phyloP scores from a whole-genome alignment of 495 filamentous ascomycete species.

The Annulohypoxylon moriforme region DNA sequence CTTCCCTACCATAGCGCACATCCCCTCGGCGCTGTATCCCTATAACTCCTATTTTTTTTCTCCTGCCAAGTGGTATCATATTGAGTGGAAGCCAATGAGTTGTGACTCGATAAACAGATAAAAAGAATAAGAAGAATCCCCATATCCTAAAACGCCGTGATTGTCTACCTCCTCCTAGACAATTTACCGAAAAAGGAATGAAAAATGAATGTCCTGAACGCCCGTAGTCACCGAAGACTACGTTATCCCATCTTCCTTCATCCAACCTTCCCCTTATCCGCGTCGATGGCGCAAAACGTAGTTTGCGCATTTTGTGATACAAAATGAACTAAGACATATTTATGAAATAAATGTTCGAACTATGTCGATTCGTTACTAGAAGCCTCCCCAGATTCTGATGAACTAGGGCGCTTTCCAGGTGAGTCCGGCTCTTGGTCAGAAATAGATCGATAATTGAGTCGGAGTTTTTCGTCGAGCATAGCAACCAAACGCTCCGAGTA shows the following conservation, averaged over 20 bases:
- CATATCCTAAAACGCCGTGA: conserved; percentile 21
- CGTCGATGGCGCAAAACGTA: background rate
- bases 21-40: conserved; percentile 16
- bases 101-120: conserved; percentile 19
- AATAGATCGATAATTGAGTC: conserved; percentile 48
- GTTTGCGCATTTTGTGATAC: conserved; percentile 14
- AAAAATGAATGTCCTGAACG: conserved; percentile 23
- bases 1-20: conserved; percentile 18
- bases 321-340: conserved; percentile 39
- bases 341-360: conserved; percentile 33
- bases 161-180: conserved; percentile 27
- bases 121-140: conserved; percentile 11
- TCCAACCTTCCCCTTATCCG: background rate
- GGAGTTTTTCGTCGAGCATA: conserved; percentile 77
- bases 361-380: conserved; percentile 44
- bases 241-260: conserved; percentile 3
- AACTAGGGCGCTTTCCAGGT: conserved; percentile 42
- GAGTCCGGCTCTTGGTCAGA: conserved; percentile 48
- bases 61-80: conserved; percentile 44
- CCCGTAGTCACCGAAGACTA: conserved; percentile 19
- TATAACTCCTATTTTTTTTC: conserved; percentile 37
- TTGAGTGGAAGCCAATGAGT: conserved; percentile 25
- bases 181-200: conserved; percentile 6
- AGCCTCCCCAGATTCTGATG: conserved; percentile 36
- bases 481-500: conserved; percentile 76